Base-by-base conservation (phyloP, 2,329 filamentous ascomycete species). In the Colletotrichum liaoningense region DNA sequence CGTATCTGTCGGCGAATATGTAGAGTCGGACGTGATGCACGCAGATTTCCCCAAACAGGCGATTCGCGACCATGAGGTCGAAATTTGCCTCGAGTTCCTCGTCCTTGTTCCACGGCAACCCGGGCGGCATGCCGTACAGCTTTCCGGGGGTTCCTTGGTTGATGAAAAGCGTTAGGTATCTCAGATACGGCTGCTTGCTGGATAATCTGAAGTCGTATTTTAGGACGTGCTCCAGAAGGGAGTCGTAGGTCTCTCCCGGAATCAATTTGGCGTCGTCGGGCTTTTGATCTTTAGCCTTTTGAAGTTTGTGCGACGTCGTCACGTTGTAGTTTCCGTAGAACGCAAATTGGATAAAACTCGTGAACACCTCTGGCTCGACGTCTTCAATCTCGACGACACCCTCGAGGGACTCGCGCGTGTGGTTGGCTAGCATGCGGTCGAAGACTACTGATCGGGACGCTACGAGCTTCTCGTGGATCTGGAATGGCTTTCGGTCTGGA, bases 1-100 rank as follows among this genome's bases (percentile, higher is more conserved):
- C 64, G 35, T 42, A 68, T 11, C n/a, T 33, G 6, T 72, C 69
- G 5, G 64, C 64, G 14, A 72, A 69, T 4, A 42, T n/a, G 52
- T 68, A 72, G 2, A 63, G 6, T 16, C 54, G 62, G 6, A 72
- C n/a, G 11, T 68, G 69, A 2, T 72, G 69, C 7, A 9, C 8
- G 57, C 35, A 52, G 0, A 52, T 14, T 2, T 57, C 19, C 11
- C 22, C 35, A 7, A 63, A 63, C 5, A 46, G 30, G 0, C 26
- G 49, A 8, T 62, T 56, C 14, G n/a, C 55, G 6, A 35, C 12
- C 14, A 16, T 33, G n/a, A 62, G 14, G 14, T 67, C 63, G 4
- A 35, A 49, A 1, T 42, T n/a, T 0, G 46, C 24, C 3, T 71
- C 56, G 11, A 49, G 55, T 16, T 59, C 49, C 3, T 26, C 26